Evolutionary conservation across 495 filamentous ascomycete species (phyloP).

Genomic region (Penicillium pancosmium): DNA sequence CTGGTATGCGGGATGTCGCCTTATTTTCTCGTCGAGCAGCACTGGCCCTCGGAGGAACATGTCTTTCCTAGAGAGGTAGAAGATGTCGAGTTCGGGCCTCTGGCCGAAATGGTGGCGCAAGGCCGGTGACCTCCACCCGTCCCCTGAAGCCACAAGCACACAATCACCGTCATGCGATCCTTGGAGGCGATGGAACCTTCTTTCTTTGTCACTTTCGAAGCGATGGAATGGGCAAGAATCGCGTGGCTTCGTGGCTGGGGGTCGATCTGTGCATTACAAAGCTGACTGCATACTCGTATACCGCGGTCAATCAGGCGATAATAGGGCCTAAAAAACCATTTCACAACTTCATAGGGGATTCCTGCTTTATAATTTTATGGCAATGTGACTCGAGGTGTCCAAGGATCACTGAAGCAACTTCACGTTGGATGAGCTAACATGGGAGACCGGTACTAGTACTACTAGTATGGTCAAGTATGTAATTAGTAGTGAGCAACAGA

Average conservation of each 20-base stretch:
- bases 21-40: background rate
- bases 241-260: background rate
- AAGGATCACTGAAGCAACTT: too few relatives aligned
- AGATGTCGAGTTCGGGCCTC: constrained; percentile 2
- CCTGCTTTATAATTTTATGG: too few relatives aligned
- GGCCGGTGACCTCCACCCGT: constrained; percentile 12
- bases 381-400: too few relatives aligned
- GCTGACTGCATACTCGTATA: constrained; percentile 22
- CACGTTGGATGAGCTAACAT: too few relatives aligned
- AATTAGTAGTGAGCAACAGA: too few relatives aligned
- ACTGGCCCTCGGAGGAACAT: background rate
- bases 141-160: constrained; percentile 10
- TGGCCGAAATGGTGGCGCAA: constrained; percentile 11
- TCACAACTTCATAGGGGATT: too few relatives aligned
- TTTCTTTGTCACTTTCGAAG: background rate
- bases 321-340: background rate
- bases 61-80: background rate
- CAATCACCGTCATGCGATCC: constrained; percentile 5
- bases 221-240: background rate
- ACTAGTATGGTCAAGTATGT: too few relatives aligned
- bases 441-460: too few relatives aligned
- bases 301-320: constrained; percentile 1
- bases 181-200: constrained; percentile 17
- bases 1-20: background rate
- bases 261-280: constrained; percentile 13